Evolutionary conservation across 805 yeast genomes (phyloP).

Genomic region (Wickerhamiella shivajii): DNA sequence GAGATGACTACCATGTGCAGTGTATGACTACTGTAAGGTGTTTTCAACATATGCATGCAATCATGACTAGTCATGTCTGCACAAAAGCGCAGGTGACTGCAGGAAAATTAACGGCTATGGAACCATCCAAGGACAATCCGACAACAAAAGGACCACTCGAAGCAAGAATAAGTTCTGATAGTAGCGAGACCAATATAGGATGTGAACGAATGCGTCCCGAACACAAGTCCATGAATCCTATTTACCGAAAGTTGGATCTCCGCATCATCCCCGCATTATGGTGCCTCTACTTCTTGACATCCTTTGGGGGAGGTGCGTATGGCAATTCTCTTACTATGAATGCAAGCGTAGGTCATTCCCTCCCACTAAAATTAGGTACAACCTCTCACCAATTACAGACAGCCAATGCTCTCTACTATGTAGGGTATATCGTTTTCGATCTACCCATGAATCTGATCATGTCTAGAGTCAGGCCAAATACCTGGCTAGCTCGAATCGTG

Average conservation of each 20-base stretch:
- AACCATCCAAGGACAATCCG: no score
- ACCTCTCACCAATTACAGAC: constrained; percentile 46
- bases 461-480: constrained; percentile 74
- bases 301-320: constrained; percentile 64
- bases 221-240: constrained; percentile 15
- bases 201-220: no score
- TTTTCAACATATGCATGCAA: no score
- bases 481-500: constrained; percentile 71
- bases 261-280: constrained; percentile 74
- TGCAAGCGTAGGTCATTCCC: constrained; percentile 42
- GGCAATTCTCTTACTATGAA: constrained; percentile 78
- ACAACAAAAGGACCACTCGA: no score
- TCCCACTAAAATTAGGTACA: constrained; percentile 36
- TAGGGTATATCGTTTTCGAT: constrained; percentile 72
- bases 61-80: no score
- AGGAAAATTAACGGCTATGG: no score
- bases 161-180: no score
- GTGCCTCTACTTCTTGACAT: constrained; percentile 62
- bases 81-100: no score
- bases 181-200: no score
- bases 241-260: constrained; percentile 44
- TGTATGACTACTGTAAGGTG: no score
- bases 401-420: constrained; percentile 70
- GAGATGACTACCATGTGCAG: no score
- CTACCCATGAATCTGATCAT: constrained; percentile 76